Conservation (phyloP, 148 eudicot species). For the Polygonum aviculare region DNA sequence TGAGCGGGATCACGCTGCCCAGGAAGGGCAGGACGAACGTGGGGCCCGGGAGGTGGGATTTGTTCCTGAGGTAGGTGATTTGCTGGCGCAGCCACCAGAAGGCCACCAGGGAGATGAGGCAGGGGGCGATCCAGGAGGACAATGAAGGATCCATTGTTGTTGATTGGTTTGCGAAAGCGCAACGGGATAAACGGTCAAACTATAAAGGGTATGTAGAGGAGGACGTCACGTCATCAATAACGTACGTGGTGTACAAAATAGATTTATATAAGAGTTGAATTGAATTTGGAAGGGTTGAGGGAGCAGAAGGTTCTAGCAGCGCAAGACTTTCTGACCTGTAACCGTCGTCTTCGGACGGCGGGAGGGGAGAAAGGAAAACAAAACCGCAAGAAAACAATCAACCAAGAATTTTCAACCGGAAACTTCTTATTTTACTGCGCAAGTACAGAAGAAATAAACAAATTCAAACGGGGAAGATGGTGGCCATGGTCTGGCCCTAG, state of each 20-base stretch:
- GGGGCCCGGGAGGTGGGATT: constrained; percentile 56
- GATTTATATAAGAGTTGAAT: too few relatives aligned
- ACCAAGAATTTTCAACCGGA: not conserved
- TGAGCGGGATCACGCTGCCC: constrained; percentile 45
- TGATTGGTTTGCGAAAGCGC: not conserved
- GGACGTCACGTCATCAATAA: not conserved
- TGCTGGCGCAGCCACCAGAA: constrained; percentile 39
- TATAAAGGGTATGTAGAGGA: not conserved
- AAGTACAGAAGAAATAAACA: not conserved
- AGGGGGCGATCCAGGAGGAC: constrained; percentile 19
- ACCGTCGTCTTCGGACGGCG: constrained; percentile 4
- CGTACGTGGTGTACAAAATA: too few relatives aligned
- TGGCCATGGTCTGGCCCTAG: not conserved
- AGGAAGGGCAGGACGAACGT: constrained; percentile 47
- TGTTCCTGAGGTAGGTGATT: constrained; percentile 45
- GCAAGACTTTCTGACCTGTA: not conserved
- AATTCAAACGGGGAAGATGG: not conserved
- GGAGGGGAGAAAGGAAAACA: not conserved
- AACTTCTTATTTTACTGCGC: not conserved
- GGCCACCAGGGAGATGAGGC: constrained; percentile 21
- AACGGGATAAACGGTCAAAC: not conserved
- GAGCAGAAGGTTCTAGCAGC: not conserved
- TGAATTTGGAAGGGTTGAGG: not conserved
- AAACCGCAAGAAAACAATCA: not conserved
- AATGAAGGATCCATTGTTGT: not conserved